phyloP scores from a whole-genome alignment of 345 rosid genomes.

The Brassica cretica region DNA sequence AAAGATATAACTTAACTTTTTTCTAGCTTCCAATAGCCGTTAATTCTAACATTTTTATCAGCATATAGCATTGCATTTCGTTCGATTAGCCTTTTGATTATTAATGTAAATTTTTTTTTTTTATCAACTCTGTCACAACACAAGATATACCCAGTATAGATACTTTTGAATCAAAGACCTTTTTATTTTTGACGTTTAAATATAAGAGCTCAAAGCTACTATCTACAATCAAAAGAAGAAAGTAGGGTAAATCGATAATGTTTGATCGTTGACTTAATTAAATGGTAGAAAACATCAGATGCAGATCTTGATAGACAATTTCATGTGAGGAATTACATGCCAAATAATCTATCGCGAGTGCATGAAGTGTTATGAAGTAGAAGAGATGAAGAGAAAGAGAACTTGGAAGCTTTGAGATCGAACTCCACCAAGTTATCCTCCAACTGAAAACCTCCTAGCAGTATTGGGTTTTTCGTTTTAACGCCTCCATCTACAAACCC shows the following conservation, averaged over 20 bases:
- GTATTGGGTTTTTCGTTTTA: neutral
- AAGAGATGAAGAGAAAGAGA: neutral
- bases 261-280: neutral
- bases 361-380: neutral
- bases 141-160: too few relatives aligned
- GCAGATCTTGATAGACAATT: neutral
- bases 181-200: too few relatives aligned
- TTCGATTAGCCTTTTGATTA: too few relatives aligned
- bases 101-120: too few relatives aligned
- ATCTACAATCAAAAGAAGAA: too few relatives aligned
- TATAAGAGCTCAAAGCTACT: too few relatives aligned
- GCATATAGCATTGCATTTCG: too few relatives aligned
- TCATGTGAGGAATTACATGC: neutral
- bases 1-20: too few relatives aligned
- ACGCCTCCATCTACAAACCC: neutral
- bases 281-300: neutral
- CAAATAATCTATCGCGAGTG: neutral
- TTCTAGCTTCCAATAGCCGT: too few relatives aligned
- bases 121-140: too few relatives aligned
- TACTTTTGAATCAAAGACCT: too few relatives aligned
- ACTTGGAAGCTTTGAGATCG: neutral
- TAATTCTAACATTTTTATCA: too few relatives aligned
- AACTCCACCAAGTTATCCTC: neutral
- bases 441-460: neutral
- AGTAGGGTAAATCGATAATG: neutral